Evolutionary conservation across 345 rosid species (phyloP), one percentile per base, ranked within the genome.

Genomic region (Hibiscus trionum): DNA sequence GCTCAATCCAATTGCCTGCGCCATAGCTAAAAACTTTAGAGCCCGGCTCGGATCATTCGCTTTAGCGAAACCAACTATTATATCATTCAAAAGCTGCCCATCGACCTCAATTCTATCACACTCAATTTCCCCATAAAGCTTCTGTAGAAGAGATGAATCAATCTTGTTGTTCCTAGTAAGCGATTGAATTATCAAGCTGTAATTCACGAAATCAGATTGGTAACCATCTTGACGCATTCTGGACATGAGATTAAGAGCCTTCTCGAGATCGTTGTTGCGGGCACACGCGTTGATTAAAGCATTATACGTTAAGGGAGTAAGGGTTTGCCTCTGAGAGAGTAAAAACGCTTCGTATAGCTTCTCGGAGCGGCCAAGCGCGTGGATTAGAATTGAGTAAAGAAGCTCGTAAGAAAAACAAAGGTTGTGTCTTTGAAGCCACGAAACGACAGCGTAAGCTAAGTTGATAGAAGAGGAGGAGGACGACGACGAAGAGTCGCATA

Each of bases 341-440:
- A 21, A 21, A 21, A 21, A 21, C 24, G 24, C 99, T 66, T 95
- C 97, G 82, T 95, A 90, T 2, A 95, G 87, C 86, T 92, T 90
- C 88, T 95, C 99, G 12, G 96, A 90, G 29, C 89, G 88, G 39
- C 99, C 97, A n/a, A 92, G 92, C 16, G 94, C 92, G 81, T 95
- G 95, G 66, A 95, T 92, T 10, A 92, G 87, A 66, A 95, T 95
- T 0, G 97, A 92, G 77, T 90, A 92, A 77, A 90, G 97, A 42
- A 95, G 88, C 83, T 95, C 97, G 78, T 89, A 95, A 0, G 99
- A 95, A 85, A 86, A 95, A 73, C 97, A 95, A 75, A 95, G 97
- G 39, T 89, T 90, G 78, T 95, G 97, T 66, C 80, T 88, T 69
- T 88, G 88, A 1, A 95, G 87, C 99, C 99, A 95, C 0, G 88